Evolutionary conservation across 768 basidiomycete species (phyloP).

Genomic region (Leucocoprinus sp.): DNA sequence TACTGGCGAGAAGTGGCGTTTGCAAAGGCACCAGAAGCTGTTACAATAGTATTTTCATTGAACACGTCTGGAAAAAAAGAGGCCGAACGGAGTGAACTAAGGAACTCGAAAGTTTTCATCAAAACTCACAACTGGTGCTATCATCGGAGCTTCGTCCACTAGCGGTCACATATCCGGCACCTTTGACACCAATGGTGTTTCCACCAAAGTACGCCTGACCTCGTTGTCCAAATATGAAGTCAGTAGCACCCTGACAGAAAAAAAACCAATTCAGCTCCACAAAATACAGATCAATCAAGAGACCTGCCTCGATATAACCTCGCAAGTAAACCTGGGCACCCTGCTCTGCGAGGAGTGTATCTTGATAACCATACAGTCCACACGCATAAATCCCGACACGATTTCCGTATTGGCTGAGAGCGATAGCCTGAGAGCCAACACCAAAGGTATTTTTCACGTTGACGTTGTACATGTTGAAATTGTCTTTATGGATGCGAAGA

Average conservation of each 20-base stretch:
- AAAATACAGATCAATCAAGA: not conserved
- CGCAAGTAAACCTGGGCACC: slow-evolving; percentile 42
- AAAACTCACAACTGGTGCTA: slow-evolving; percentile 34
- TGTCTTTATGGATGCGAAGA: slow-evolving; percentile 37
- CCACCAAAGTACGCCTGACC: slow-evolving; percentile 40
- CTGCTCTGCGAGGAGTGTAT: slow-evolving; percentile 36
- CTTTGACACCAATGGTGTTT: slow-evolving; percentile 38
- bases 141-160: slow-evolving; percentile 40
- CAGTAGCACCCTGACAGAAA: slow-evolving; percentile 31
- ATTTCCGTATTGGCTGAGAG: slow-evolving; percentile 41
- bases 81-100: not conserved
- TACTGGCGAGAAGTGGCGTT: slow-evolving; percentile 29
- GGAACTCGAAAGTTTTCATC: not conserved
- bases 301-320: slow-evolving; percentile 36
- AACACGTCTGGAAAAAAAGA: slow-evolving; percentile 27
- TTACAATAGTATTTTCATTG: slow-evolving; percentile 34
- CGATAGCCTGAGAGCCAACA: slow-evolving; percentile 37
- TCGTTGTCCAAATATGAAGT: slow-evolving; percentile 42
- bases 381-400: slow-evolving; percentile 38
- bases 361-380: slow-evolving; percentile 41
- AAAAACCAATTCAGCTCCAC: not conserved
- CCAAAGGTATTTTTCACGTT: slow-evolving; percentile 42
- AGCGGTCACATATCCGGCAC: slow-evolving; percentile 39
- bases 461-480: slow-evolving; percentile 43
- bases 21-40: slow-evolving; percentile 30